Evolutionary conservation across 2,329 filamentous ascomycete genomes (phyloP).

Genomic region (Pyrenochaeta sp.): DNA sequence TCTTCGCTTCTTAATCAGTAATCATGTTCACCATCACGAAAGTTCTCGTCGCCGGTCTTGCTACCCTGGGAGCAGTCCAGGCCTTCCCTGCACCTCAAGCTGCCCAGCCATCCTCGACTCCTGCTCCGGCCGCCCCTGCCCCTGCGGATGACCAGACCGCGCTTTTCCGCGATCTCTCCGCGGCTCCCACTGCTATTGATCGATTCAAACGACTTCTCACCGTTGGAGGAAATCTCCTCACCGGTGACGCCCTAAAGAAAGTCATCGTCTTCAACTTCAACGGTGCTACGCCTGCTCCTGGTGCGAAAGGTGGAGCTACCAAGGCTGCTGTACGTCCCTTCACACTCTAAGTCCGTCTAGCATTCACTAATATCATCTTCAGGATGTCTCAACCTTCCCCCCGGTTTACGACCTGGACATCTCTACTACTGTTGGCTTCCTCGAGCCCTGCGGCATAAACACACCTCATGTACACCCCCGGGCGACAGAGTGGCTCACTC

Average conservation of each 20-base stretch:
- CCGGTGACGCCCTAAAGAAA: constrained; percentile 39
- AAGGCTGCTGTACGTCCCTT: constrained; percentile 34
- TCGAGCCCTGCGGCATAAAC: constrained; percentile 58
- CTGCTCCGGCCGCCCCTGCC: constrained; percentile 20
- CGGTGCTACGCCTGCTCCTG: constrained; percentile 49
- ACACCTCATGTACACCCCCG: constrained; percentile 60
- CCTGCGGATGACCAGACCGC: constrained; percentile 29
- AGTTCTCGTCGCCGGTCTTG: constrained; percentile 43
- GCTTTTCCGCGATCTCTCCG: constrained; percentile 42
- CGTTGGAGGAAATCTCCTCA: constrained; percentile 40
- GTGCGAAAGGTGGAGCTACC: constrained; percentile 63
- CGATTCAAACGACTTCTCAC: constrained; percentile 50
- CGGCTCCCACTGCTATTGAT: constrained; percentile 48
- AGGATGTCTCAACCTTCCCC: constrained; percentile 52
- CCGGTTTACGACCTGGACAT: constrained; percentile 51
- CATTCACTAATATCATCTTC: constrained; percentile 5
- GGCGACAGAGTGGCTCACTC: constrained; percentile 58
- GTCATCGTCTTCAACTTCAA: constrained; percentile 71
- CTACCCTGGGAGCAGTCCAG: constrained; percentile 39
- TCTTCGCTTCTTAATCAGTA: constrained; percentile 31
- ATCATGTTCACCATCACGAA: constrained; percentile 49
- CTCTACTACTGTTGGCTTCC: constrained; percentile 50
- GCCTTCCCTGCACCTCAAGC: constrained; percentile 38
- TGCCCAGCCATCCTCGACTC: constrained; percentile 11
- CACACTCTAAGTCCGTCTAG: neutral